A percentile compares a stretch with the other conserved stretches of the same genome.
Conservation (phyloP, 2,329 filamentous ascomycete genomes). For the Zymoseptoria ardabiliae region DNA sequence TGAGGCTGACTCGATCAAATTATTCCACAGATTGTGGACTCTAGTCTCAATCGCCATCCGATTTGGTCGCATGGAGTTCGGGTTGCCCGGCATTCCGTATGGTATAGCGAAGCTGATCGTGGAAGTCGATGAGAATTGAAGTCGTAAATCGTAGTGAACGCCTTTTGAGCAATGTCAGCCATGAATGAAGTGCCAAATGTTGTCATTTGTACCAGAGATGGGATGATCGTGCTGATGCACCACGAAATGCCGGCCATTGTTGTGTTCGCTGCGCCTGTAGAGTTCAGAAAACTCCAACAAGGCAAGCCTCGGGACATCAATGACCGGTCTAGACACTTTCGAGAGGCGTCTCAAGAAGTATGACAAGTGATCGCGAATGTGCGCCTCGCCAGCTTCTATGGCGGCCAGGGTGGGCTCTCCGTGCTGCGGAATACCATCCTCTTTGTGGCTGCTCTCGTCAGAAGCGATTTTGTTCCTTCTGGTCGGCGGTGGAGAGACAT, state of each 20-base stretch:
- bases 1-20: slow-evolving; percentile 39
- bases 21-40: slow-evolving; percentile 40
- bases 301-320: slow-evolving; percentile 29
- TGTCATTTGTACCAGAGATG: slow-evolving; percentile 44
- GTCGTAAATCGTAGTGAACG: slow-evolving; percentile 52
- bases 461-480: slow-evolving; percentile 8
- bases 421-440: not conserved
- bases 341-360: slow-evolving; percentile 41
- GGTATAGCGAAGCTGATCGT: slow-evolving; percentile 51
- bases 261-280: slow-evolving; percentile 42
- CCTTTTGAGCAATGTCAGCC: slow-evolving; percentile 13
- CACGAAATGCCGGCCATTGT: slow-evolving; percentile 50
- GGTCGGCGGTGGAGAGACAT: slow-evolving; percentile 27
- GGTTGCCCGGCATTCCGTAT: slow-evolving; percentile 38
- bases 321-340: slow-evolving; percentile 21
- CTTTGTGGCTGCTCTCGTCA: not conserved
- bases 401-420: slow-evolving; percentile 31
- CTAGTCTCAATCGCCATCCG: slow-evolving; percentile 41
- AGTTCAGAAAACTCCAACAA: slow-evolving; percentile 39
- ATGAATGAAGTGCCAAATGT: slow-evolving; percentile 35
- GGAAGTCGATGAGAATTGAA: slow-evolving; percentile 62
- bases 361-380: slow-evolving; percentile 42
- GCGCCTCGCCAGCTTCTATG: slow-evolving; percentile 45
- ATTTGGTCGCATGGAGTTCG: slow-evolving; percentile 33
- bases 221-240: slow-evolving; percentile 70